Conservation (phyloP, 1,284 basidiomycete species). For the Vanrija sp. region DNA sequence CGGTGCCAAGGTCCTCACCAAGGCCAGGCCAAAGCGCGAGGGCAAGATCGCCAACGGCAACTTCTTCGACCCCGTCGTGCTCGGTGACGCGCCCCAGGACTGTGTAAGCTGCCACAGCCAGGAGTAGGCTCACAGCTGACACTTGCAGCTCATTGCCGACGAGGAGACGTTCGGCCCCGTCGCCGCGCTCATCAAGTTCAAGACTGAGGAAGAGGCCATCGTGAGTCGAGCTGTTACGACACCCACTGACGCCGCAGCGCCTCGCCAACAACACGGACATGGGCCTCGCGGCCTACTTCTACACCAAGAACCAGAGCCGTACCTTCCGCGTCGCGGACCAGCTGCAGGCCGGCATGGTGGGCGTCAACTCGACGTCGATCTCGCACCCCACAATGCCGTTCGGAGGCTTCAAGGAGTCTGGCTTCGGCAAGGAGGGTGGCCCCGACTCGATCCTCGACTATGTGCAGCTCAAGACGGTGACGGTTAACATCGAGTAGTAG, state of each 20-base stretch:
- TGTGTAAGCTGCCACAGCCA: slow-evolving; percentile 54
- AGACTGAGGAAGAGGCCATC: slow-evolving; percentile 86
- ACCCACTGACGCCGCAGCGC: slow-evolving; percentile 31
- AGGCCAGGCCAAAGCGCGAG: slow-evolving; percentile 54
- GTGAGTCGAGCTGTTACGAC: slow-evolving; percentile 24
- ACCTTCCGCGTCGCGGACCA: slow-evolving; percentile 91
- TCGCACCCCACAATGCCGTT: slow-evolving; percentile 8
- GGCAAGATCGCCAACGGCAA: slow-evolving; percentile 58
- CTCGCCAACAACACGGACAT: slow-evolving; percentile 75
- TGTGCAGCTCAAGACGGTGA: background rate
- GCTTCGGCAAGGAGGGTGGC: slow-evolving; percentile 21
- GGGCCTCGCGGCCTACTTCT: slow-evolving; percentile 89
- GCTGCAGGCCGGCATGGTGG: slow-evolving; percentile 64
- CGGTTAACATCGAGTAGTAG: too few relatives aligned
- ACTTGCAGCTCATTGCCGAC: slow-evolving; percentile 12
- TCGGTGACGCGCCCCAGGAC: slow-evolving; percentile 67
- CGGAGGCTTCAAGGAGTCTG: slow-evolving; percentile 26
- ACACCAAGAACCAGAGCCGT: slow-evolving; percentile 74
- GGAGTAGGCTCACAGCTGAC: slow-evolving; percentile 55
- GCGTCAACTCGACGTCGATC: slow-evolving; percentile 54
- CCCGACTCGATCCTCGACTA: slow-evolving; percentile 48
- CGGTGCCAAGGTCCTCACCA: slow-evolving; percentile 75
- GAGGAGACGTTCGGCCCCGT: slow-evolving; percentile 84
- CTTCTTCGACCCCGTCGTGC: slow-evolving; percentile 81
- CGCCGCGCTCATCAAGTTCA: slow-evolving; percentile 61